These are phyloP conservation scores for Tilletia horrida DNA, from an alignment of 1,284 basidiomycete species.

Conservation along the genomic window DNA sequence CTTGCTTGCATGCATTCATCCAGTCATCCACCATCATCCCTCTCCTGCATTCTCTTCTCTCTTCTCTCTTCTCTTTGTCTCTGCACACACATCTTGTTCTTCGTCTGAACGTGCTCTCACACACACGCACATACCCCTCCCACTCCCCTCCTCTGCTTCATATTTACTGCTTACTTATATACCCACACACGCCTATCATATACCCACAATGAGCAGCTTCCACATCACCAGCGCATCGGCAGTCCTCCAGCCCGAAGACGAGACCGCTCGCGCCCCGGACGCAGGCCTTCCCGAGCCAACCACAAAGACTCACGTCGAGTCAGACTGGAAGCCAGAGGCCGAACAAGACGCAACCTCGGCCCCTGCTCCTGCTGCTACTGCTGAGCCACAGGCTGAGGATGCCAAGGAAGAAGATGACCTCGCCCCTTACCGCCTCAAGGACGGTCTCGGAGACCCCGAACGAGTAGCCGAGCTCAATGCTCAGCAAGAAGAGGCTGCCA, in stretches of 20 bases:
- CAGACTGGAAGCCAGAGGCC: conserved; percentile 1
- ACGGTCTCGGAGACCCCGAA: conserved; percentile 8
- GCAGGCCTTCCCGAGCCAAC: conserved; percentile 8
- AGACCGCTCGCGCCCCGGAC: neutral
- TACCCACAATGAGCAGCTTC: conserved; percentile 13
- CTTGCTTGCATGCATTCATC: no score
- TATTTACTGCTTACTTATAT: neutral
- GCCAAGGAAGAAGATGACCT: conserved; percentile 13
- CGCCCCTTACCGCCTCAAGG: conserved; percentile 1
- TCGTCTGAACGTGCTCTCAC: neutral
- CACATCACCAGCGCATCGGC: conserved; percentile 3
- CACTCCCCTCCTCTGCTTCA: neutral
- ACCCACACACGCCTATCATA: neutral
- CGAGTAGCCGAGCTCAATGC: neutral
- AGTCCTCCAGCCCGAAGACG: conserved; percentile 12
- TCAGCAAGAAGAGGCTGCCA: conserved; percentile 8
- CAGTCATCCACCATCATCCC: neutral
- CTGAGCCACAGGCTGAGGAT: neutral
- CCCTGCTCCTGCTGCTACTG: conserved; percentile 1
- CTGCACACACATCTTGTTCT: no score
- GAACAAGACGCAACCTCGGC: neutral
- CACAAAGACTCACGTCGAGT: conserved; percentile 15
- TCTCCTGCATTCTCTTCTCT: neutral
- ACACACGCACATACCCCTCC: neutral
- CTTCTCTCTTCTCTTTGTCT: no score